Evolutionary conservation across 2,329 filamentous ascomycete species (phyloP).

Genomic region (Colletotrichum aenigma): DNA sequence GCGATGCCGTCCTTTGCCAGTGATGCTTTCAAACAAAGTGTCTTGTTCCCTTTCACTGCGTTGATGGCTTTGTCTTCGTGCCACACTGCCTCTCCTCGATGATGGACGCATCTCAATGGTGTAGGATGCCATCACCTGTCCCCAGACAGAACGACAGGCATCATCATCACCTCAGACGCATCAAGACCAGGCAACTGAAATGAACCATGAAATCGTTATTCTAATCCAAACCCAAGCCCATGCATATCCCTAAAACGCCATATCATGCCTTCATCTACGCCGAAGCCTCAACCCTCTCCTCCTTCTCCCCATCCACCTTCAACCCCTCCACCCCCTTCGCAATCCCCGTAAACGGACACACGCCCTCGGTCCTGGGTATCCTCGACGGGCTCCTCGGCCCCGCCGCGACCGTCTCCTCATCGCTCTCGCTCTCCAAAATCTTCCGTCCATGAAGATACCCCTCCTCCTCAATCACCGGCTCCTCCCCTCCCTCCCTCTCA

Average conservation of each 20-base stretch:
- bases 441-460: constrained; percentile 69
- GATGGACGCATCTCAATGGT: too few species aligned
- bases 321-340: background rate
- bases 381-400: constrained; percentile 14
- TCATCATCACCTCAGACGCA: fast-evolving
- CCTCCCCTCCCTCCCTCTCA: constrained; percentile 40
- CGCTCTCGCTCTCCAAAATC: constrained; percentile 51
- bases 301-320: background rate
- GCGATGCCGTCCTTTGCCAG: background rate
- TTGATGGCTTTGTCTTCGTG: background rate
- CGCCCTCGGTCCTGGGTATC: constrained; percentile 15
- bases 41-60: fast-evolving
- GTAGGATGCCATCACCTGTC: too few species aligned
- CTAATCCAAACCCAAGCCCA: background rate
- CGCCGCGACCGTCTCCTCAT: constrained; percentile 21
- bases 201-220: background rate
- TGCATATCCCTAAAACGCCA: background rate
- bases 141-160: background rate
- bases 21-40: fast-evolving
- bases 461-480: constrained; percentile 61
- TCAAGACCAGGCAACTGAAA: background rate
- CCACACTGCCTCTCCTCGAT: background rate
- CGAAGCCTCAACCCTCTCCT: background rate
- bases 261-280: background rate
- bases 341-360: constrained; percentile 30